phyloP scores from a whole-genome alignment of 495 filamentous ascomycete species.

The Talaromyces thailandensis region DNA sequence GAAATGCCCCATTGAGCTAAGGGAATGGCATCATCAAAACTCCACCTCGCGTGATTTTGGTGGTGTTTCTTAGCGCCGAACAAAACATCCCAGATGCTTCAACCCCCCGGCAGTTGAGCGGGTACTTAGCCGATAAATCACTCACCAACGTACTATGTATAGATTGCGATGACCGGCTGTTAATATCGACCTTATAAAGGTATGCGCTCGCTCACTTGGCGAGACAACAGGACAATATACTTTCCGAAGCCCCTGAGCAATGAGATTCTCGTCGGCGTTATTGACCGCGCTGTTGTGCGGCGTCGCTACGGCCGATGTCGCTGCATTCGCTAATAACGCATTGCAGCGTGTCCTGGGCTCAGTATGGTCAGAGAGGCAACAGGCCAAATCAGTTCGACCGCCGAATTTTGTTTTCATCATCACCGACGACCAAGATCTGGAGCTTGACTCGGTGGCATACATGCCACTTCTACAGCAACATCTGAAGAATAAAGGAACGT shows the following conservation, averaged over 20 bases:
- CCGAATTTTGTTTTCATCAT: constrained; percentile 59
- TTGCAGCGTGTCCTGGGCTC: background rate
- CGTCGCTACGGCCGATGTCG: background rate
- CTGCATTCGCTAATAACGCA: background rate
- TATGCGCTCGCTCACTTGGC: background rate
- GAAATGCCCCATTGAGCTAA: background rate
- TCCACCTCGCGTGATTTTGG: background rate
- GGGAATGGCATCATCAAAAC: background rate
- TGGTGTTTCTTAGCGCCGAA: background rate
- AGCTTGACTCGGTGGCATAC: constrained; percentile 50
- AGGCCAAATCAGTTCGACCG: background rate
- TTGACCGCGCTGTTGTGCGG: background rate
- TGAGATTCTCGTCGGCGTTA: background rate
- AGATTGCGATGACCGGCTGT: background rate
- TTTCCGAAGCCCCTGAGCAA: background rate
- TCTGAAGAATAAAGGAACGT: constrained; percentile 44
- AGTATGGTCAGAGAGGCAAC: background rate
- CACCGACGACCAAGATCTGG: constrained; percentile 58
- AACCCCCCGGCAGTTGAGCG: background rate
- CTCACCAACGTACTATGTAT: background rate
- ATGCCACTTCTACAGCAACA: constrained; percentile 45
- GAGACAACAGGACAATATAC: background rate
- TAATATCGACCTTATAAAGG: background rate
- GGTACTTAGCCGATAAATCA: background rate
- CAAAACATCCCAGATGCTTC: background rate